Conservation (phyloP, 2,329 filamentous ascomycete genomes). For the Aureobasidium pullulans region DNA sequence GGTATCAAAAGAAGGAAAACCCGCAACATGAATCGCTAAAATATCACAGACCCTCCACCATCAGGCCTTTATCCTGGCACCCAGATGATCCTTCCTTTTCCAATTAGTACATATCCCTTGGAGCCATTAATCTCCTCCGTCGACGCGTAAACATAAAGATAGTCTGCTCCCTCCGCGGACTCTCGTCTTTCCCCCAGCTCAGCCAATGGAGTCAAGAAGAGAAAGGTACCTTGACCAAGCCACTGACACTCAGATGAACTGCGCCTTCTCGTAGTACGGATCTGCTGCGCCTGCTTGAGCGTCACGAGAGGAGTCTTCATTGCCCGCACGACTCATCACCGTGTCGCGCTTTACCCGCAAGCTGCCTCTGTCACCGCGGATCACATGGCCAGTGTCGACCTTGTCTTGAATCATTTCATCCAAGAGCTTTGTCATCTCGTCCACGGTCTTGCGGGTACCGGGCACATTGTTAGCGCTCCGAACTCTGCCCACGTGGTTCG, state of each 20-base stretch:
- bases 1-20: conserved; percentile 9
- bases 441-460: conserved; percentile 54
- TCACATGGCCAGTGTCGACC: conserved; percentile 68
- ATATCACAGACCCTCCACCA: not conserved
- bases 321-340: conserved; percentile 19
- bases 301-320: not conserved
- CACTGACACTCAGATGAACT: not conserved
- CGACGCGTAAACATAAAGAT: not conserved
- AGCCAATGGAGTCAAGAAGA: not conserved
- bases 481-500: not conserved
- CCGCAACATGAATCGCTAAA: not conserved
- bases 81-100: not conserved
- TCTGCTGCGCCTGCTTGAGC: not conserved
- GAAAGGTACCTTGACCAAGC: not conserved
- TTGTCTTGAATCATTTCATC: conserved; percentile 95
- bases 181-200: not conserved
- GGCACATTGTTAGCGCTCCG: not conserved
- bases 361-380: conserved; percentile 55
- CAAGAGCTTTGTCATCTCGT: conserved; percentile 87
- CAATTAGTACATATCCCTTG: not conserved
- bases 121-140: not conserved
- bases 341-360: conserved; percentile 41
- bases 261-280: not conserved
- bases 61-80: not conserved
- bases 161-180: not conserved